A percentile compares a stretch with the other conserved stretches of the same genome.
phyloP scores from a whole-genome alignment of 2,329 filamentous ascomycete species.

The Nemania sp. region DNA sequence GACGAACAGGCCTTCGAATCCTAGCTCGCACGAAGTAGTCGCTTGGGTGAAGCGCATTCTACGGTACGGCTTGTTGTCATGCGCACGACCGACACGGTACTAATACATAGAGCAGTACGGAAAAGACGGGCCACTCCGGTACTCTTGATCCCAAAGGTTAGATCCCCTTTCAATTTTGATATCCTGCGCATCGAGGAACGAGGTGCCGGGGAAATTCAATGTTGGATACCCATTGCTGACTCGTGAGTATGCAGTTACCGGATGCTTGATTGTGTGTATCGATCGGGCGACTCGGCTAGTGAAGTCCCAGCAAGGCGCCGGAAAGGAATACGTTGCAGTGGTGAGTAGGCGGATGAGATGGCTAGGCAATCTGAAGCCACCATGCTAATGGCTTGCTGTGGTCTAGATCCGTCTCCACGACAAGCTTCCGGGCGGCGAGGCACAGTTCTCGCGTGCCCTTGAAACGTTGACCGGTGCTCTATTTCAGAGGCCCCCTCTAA shows the following conservation, averaged over 20 bases:
- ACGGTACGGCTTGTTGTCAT: slow-evolving; percentile 18
- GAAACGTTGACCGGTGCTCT: slow-evolving; percentile 96
- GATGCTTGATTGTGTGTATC: slow-evolving; percentile 80
- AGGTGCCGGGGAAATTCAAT: neutral
- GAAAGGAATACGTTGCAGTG: slow-evolving; percentile 98
- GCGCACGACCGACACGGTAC: neutral
- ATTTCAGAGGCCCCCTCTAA: slow-evolving; percentile 95
- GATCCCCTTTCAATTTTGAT: neutral
- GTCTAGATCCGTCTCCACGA: slow-evolving; percentile 80
- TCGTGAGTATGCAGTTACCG: slow-evolving; percentile 71
- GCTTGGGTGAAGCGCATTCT: slow-evolving; percentile 95
- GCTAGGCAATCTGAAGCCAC: neutral
- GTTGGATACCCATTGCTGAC: slow-evolving; percentile 11
- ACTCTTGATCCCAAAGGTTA: slow-evolving; percentile 70
- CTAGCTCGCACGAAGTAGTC: slow-evolving; percentile 97
- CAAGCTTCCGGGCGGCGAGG: slow-evolving; percentile 89
- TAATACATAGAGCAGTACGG: slow-evolving; percentile 60
- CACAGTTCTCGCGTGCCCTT: slow-evolving; percentile 88
- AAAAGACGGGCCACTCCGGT: slow-evolving; percentile 98
- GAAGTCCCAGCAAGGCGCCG: slow-evolving; percentile 97
- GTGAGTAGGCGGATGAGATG: slow-evolving; percentile 12
- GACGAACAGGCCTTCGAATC: slow-evolving; percentile 95
- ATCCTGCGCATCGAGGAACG: neutral
- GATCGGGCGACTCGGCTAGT: slow-evolving; percentile 96
- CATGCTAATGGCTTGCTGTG: neutral